Evolutionary conservation across 2,329 filamentous ascomycete species (phyloP).

Genomic region (Metarhizium rileyi): DNA sequence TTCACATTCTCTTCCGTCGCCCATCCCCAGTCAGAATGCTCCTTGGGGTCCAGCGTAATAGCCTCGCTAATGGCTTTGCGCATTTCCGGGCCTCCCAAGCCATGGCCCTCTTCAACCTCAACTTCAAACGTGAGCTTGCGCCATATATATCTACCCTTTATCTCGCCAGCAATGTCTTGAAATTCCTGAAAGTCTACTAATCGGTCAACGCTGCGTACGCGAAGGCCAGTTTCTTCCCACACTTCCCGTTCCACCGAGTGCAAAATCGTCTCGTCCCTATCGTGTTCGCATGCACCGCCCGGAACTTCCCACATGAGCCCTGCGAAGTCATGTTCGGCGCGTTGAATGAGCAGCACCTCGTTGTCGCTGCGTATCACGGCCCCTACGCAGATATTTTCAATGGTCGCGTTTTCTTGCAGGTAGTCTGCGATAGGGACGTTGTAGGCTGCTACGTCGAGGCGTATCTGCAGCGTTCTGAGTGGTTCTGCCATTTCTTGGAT

Average conservation of each 20-base stretch:
- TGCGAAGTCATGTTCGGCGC: constrained; percentile 4
- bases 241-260: constrained; percentile 4
- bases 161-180: not conserved
- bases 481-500: constrained; percentile 6
- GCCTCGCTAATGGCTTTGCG: not conserved
- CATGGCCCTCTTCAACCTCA: constrained; percentile 3
- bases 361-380: constrained; percentile 4
- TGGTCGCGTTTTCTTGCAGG: not conserved
- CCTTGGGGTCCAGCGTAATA: constrained; percentile 6
- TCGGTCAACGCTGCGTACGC: constrained; percentile 1
- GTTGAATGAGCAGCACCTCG: constrained; percentile 5
- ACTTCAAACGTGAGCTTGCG: constrained; percentile 8
- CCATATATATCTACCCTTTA: constrained; percentile 2
- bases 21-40: constrained; percentile 10
- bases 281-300: constrained; percentile 3
- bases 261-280: constrained; percentile 3
- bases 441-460: not conserved
- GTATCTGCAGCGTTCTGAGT: not conserved
- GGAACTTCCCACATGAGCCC: constrained; percentile 7
- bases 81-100: not conserved
- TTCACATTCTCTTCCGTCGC: constrained; percentile 4
- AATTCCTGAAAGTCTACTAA: constrained; percentile 3
- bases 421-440: not conserved
- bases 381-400: not conserved
- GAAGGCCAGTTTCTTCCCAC: constrained; percentile 6